phyloP scores from a whole-genome alignment of 495 filamentous ascomycete genomes.

The Trichoderma reesei region DNA sequence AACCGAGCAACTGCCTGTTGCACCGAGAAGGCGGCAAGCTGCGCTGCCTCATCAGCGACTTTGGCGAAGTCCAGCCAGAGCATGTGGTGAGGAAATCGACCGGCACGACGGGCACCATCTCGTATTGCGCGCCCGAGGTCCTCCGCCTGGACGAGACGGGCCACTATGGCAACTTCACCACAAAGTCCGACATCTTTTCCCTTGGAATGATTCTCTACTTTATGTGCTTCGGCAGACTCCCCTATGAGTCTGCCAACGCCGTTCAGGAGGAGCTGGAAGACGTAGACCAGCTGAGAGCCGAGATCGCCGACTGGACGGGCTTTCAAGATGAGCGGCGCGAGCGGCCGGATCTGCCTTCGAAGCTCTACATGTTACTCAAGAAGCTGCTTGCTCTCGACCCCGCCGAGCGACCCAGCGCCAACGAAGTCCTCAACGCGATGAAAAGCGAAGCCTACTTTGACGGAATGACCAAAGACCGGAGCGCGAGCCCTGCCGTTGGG shows the following conservation, averaged over 20 bases:
- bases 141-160: slow-evolving; percentile 61
- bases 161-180: slow-evolving; percentile 79
- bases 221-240: slow-evolving; percentile 84
- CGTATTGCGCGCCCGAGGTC: slow-evolving; percentile 95
- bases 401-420: slow-evolving; percentile 67
- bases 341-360: slow-evolving; percentile 74
- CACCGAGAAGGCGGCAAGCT: slow-evolving; percentile 60
- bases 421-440: slow-evolving; percentile 76
- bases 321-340: slow-evolving; percentile 66
- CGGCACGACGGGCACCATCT: slow-evolving; percentile 90
- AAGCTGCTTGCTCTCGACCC: slow-evolving; percentile 72
- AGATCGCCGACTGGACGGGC: slow-evolving; percentile 80
- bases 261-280: slow-evolving; percentile 90
- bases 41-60: slow-evolving; percentile 86
- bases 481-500: slow-evolving; percentile 29
- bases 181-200: slow-evolving; percentile 94
- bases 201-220: slow-evolving; percentile 98
- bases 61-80: slow-evolving; percentile 86
- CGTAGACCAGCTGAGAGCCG: slow-evolving; percentile 73
- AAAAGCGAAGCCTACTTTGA: slow-evolving; percentile 49
- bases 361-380: slow-evolving; percentile 76
- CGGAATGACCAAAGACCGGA: slow-evolving; percentile 23
- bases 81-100: slow-evolving; percentile 74
- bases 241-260: slow-evolving; percentile 72
- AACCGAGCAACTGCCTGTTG: slow-evolving; percentile 92